phyloP scores from a whole-genome alignment of 768 basidiomycete species.

The Lactifluus volemus region DNA sequence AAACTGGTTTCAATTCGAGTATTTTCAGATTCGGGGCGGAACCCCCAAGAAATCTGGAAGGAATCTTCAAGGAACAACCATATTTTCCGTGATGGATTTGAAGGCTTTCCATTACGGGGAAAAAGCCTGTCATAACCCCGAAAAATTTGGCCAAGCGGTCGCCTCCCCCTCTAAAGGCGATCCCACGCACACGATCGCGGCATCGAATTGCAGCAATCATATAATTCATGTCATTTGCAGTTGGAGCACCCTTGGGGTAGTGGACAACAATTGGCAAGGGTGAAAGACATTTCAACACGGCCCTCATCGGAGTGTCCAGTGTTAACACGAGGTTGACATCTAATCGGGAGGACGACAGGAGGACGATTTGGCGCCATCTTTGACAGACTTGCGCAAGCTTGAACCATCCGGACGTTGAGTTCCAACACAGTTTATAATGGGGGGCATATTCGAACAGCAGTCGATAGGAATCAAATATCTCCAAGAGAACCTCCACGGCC shows the following conservation, averaged over 20 bases:
- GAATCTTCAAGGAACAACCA: neutral
- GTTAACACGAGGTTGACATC: neutral
- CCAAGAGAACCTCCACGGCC: neutral
- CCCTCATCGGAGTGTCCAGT: neutral
- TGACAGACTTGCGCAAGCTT: conserved; percentile 1
- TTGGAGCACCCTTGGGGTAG: neutral
- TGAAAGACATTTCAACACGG: neutral
- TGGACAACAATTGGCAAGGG: neutral
- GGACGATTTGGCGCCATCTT: neutral
- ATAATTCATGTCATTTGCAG: neutral
- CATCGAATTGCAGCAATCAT: neutral
- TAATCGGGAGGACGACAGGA: neutral
- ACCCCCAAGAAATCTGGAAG: neutral
- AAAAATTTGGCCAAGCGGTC: neutral
- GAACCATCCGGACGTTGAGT: neutral
- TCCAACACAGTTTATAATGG: neutral
- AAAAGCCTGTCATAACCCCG: neutral
- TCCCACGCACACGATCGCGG: neutral
- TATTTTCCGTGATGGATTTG: neutral
- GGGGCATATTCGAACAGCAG: neutral
- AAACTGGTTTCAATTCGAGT: neutral
- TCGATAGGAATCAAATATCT: neutral
- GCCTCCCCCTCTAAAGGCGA: neutral
- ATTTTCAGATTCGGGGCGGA: neutral
- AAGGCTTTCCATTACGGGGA: conserved; percentile 1